phyloP scores from a whole-genome alignment of 176 grass and related monocot species.

The Aegilops longissima region DNA sequence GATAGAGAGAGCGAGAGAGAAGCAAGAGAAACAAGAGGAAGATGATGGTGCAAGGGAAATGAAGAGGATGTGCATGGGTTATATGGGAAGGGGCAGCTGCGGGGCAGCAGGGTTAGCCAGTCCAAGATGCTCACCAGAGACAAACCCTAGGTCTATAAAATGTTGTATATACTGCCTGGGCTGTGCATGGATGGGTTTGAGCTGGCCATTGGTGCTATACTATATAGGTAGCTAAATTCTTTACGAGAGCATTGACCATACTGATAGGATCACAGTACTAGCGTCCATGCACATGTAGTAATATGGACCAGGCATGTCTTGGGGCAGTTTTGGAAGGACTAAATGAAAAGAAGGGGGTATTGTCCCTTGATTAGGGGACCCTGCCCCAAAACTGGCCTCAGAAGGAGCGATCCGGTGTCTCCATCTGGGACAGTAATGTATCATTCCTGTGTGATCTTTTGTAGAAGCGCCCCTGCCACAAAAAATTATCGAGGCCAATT shows the following conservation, averaged over 20 bases:
- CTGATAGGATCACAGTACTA: conserved; percentile 43
- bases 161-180: background rate
- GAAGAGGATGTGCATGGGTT: conserved; percentile 30
- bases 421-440: conserved; percentile 36
- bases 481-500: background rate
- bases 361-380: conserved; percentile 75
- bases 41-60: background rate
- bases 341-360: conserved; percentile 49
- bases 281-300: conserved; percentile 9
- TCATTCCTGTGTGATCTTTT: conserved; percentile 32
- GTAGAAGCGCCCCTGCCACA: conserved; percentile 25
- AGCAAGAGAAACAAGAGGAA: conserved; percentile 62
- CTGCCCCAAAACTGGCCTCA: conserved; percentile 76
- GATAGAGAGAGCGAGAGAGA: conserved; percentile 50
- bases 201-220: conserved; percentile 45
- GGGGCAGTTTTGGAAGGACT: conserved; percentile 50
- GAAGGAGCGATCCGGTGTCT: conserved; percentile 74
- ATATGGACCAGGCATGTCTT: conserved; percentile 45
- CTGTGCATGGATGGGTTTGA: conserved; percentile 44
- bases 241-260: conserved; percentile 53
- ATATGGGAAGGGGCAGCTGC: conserved; percentile 25
- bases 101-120: conserved; percentile 36
- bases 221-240: conserved; percentile 39
- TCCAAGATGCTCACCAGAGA: conserved; percentile 51
- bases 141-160: conserved; percentile 43